Conservation (phyloP, 768 basidiomycete genomes). For the Termitomyces sp. region DNA sequence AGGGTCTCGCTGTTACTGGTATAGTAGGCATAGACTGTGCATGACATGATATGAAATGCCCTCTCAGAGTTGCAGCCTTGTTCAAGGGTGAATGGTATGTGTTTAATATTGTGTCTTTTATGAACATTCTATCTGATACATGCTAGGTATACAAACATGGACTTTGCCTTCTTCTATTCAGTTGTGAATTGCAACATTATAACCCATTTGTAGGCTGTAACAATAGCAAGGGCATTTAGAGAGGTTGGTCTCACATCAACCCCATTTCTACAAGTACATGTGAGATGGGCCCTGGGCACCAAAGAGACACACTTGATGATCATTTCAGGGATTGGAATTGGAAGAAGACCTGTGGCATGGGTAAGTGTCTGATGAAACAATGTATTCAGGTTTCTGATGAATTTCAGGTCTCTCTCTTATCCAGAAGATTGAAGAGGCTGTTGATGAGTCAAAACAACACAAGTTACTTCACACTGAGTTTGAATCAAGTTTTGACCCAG, state of each 20-base stretch:
- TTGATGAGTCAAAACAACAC: too few relatives aligned
- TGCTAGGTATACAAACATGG: neutral
- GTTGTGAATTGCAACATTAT: constrained; percentile 15
- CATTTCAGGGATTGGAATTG: constrained; percentile 22
- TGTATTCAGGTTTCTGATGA: too few relatives aligned
- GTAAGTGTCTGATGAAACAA: neutral
- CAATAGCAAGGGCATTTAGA: constrained; percentile 29
- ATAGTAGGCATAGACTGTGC: constrained; percentile 2
- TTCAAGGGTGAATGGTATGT: constrained; percentile 17
- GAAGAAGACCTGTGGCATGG: neutral
- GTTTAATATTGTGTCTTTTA: too few relatives aligned
- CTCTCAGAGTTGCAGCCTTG: neutral
- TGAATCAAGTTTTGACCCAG: neutral
- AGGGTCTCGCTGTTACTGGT: constrained; percentile 1
- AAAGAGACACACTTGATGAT: constrained; percentile 22
- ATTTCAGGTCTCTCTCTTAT: too few relatives aligned
- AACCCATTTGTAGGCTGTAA: constrained; percentile 21
- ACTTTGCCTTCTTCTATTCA: constrained; percentile 22
- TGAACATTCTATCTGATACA: too few relatives aligned
- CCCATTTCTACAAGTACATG: constrained; percentile 21
- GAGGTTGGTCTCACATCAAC: constrained; percentile 26
- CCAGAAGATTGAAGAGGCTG: too few relatives aligned
- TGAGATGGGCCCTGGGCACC: constrained; percentile 30
- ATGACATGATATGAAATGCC: constrained; percentile 5
- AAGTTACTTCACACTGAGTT: neutral